Evolutionary conservation across 148 eudicot genomes (phyloP), one percentile per base, ranked within the genome.

Genomic region (Amaranthus hypochondriacus): DNA sequence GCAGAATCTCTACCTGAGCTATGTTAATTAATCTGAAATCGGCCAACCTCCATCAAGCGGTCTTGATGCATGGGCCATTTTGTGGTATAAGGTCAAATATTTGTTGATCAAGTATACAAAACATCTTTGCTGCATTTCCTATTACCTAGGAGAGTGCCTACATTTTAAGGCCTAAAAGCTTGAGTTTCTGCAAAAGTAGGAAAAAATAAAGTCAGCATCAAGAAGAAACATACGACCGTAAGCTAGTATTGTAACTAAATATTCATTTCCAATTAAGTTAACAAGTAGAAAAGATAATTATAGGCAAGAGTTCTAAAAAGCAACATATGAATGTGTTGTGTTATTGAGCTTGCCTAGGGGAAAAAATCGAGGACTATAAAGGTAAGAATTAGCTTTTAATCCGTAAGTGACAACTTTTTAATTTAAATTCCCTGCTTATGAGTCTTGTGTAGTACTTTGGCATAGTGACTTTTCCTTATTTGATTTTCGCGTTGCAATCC

Each of bases 171-270:
- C 75, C 78, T 12, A 89, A 81, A 81, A 81, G 56, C 83, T 89
- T 89, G 78, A 89, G 74, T 75, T 89, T 89, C 94, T 89, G 87
- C 77, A 73, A 56, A 51, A 71, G 44, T 7, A 7, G 48, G 54
- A 60, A 52, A 47, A 49, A 60, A 28, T 28, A 80, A 62, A 50
- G 75, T 70, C 44, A 70, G 68, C 62, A 7, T 39, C 6, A 13
- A 67, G 14, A 61, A 72, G 39, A 28, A 28, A 28, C 39, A 28
- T 28, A 28, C 39, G 39, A 28, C 39, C 39, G 39, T 28, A 28
- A 28, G 39, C 39, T 28, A 28, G 39, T 28, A 28, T 28, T 28
- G 39, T 28, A 28, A 28, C 39, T 28, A 2, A 28, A 28, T 28
- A 28, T 28, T 28, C 39, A 28, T 28, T 28, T 28, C 39, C 39